Percentiles rank a stretch among this genome's conserved stretches.
These are phyloP conservation scores for Rhodofomes roseus DNA, from an alignment of 1,284 basidiomycete genomes.

Conservation along the genomic window DNA sequence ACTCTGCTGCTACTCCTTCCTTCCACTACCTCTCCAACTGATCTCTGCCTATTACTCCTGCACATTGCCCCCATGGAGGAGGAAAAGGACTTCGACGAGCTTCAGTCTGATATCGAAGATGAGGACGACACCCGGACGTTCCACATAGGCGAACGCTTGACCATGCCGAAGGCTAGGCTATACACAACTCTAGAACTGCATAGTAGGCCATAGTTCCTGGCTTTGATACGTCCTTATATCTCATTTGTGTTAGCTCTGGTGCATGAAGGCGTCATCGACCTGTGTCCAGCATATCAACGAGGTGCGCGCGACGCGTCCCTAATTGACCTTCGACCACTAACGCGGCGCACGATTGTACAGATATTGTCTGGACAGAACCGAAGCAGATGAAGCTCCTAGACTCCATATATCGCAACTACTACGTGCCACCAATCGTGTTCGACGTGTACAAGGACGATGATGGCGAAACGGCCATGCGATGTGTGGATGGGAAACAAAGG, in stretches of 20 bases:
- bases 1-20: not conserved
- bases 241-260: constrained; percentile 42
- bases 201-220: constrained; percentile 34
- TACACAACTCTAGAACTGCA: constrained; percentile 50
- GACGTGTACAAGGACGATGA: constrained; percentile 52
- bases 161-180: constrained; percentile 31
- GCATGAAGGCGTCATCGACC: constrained; percentile 60
- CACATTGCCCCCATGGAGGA: not conserved
- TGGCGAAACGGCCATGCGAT: constrained; percentile 50
- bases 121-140: constrained; percentile 39
- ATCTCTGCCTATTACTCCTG: too few relatives aligned
- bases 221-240: not conserved
- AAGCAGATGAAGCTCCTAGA: constrained; percentile 74
- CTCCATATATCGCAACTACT: constrained; percentile 71
- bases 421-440: constrained; percentile 73
- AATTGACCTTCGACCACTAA: not conserved
- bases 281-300: constrained; percentile 67
- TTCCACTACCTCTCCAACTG: not conserved
- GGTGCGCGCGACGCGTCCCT: constrained; percentile 40
- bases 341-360: constrained; percentile 31
- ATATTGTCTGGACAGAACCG: constrained; percentile 66
- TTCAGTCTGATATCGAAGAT: constrained; percentile 38
- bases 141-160: constrained; percentile 42
- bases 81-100: constrained; percentile 44
- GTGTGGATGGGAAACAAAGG: constrained; percentile 76